phyloP scores from a whole-genome alignment of 2,329 filamentous ascomycete genomes.

The Aspergillus pseudonomiae region DNA sequence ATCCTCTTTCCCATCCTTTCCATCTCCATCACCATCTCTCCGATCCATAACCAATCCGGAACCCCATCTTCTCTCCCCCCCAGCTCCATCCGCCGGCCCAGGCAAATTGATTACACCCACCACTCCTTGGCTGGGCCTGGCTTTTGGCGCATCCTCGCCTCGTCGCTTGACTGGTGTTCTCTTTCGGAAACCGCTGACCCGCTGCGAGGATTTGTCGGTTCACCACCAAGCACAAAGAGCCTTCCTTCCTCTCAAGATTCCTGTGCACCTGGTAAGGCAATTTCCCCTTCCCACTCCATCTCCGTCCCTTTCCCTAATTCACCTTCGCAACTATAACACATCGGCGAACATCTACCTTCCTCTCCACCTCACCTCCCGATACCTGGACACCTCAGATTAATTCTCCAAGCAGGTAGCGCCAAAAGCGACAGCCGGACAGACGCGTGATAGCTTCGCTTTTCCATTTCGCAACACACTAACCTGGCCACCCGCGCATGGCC shows the following conservation, averaged over 20 bases:
- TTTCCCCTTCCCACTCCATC: constrained; percentile 1
- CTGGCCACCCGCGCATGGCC: constrained; percentile 22
- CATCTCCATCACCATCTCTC: background rate
- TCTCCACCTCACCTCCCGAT: constrained; percentile 4
- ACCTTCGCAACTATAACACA: background rate
- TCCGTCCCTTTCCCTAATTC: background rate
- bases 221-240: constrained; percentile 4
- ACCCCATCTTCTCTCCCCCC: background rate
- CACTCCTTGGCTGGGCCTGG: constrained; percentile 4
- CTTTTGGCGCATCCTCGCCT: constrained; percentile 6
- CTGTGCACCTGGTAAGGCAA: constrained; percentile 1
- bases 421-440: constrained; percentile 16
- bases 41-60: background rate
- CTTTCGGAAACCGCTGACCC: background rate
- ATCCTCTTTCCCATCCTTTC: constrained; percentile 1
- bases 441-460: constrained; percentile 22
- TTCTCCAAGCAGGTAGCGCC: constrained; percentile 18
- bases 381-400: constrained; percentile 16
- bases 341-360: constrained; percentile 2
- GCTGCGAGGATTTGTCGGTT: constrained; percentile 1
- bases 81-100: constrained; percentile 1
- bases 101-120: constrained; percentile 3
- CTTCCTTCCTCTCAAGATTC: background rate
- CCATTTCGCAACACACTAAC: constrained; percentile 1
- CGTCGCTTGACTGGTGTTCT: background rate